Evolutionary conservation across 495 filamentous ascomycete species (phyloP), one percentile per base, ranked within the genome.

Genomic region (Podospora didyma): DNA sequence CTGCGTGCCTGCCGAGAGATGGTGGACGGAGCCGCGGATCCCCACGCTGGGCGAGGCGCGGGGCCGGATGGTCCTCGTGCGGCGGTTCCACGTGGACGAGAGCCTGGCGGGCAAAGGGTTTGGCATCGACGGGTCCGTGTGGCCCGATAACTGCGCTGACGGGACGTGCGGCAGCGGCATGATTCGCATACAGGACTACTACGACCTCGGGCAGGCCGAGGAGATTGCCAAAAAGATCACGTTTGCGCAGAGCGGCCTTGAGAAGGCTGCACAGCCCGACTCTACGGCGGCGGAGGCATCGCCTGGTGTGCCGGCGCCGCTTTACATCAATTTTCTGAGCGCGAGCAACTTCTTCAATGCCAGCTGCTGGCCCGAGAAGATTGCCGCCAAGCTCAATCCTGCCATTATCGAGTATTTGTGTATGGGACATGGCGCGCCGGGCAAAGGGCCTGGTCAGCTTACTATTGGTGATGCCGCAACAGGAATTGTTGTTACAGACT

Each of bases 311-410:
- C 73, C 73, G 12, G 72, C 77, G 54, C 92, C 91, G 1, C 81
- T 97, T 60, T 96, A 85, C 57, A 73, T 98, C 67, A 98, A 97
- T 70, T 98, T 97, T 67, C 67, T 97, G 54, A 90, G 81, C 46
- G 94, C 85, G 1, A 90, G 86, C 67, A 97, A 95, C 73, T 97
- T 98, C 77, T 98, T 91, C 84, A 92, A 87, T 61, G 73, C 86
- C 0, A 83, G 84, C 51, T 96, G 89, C 64, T 98, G 94, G 94
- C 94, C 94, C 9, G 93, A 96, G 67, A 88, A 81, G 73, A 87
- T 97, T 64, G 92, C 93, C n/a, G 85, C 83, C 28, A 93, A 89
- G 76, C 76, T 96, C 20, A 98, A 98, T 73, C 89, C 94, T n/a
- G 87, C 85, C n/a, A 79, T 89, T 24, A 79, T 89, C 41, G 85